A percentile compares a stretch with the other conserved stretches of the same genome.
Conservation (phyloP, 2,329 filamentous ascomycete genomes). For the Sordariomycetes sp. region DNA sequence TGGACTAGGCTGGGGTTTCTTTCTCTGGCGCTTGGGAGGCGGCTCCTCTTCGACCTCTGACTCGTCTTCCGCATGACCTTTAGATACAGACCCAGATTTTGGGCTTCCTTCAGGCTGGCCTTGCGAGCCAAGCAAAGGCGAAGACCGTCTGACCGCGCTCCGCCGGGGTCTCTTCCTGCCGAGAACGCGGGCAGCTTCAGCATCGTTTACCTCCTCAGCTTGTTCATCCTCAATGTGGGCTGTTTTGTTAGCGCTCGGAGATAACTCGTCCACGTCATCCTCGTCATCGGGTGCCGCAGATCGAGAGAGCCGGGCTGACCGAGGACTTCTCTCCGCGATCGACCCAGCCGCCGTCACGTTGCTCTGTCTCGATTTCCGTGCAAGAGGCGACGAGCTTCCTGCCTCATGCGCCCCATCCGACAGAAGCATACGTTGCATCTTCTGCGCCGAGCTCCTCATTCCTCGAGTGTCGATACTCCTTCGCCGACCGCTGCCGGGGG, state of each 20-base stretch:
- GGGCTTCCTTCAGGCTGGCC: conserved; percentile 1
- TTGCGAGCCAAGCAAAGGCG: neutral
- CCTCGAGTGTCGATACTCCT: conserved; percentile 11
- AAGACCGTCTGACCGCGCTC: neutral
- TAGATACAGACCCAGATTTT: neutral
- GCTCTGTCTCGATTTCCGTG: conserved; percentile 24
- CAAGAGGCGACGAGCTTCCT: conserved; percentile 25
- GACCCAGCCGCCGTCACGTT: conserved; percentile 13
- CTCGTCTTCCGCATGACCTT: neutral
- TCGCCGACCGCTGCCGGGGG: conserved; percentile 41
- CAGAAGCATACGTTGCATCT: neutral
- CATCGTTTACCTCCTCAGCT: conserved; percentile 29
- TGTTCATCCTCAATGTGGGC: conserved; percentile 14
- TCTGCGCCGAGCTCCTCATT: neutral
- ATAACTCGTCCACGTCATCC: conserved; percentile 18
- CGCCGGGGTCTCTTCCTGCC: conserved; percentile 16
- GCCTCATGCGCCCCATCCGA: neutral
- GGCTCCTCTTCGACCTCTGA: conserved; percentile 3
- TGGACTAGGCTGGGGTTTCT: conserved; percentile 5
- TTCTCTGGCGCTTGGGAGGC: conserved; percentile 9
- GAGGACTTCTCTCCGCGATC: conserved; percentile 11
- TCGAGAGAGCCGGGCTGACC: conserved; percentile 4
- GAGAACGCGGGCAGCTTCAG: conserved; percentile 16
- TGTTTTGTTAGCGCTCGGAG: conserved; percentile 14
- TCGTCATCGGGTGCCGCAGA: neutral